Conservation (phyloP, 257 asterid genomes). For the Agastache rugosa region DNA sequence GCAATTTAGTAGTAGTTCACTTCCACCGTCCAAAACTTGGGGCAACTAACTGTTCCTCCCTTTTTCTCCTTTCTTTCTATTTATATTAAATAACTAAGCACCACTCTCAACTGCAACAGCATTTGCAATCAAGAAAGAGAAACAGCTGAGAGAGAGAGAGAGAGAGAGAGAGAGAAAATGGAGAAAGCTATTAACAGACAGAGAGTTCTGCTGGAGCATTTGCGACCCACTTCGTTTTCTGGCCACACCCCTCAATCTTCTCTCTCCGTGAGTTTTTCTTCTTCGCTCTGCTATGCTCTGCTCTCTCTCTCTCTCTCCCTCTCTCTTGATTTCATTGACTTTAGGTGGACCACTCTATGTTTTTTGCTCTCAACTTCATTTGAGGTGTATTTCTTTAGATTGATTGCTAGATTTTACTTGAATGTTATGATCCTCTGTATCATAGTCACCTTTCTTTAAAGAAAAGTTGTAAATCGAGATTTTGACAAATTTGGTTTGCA, state of each 20-base stretch:
- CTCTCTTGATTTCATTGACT: neutral
- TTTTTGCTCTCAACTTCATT: neutral
- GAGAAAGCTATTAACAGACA: constrained; percentile 78
- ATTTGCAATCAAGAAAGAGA: neutral
- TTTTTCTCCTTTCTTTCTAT: neutral
- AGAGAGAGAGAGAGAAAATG: constrained; percentile 48
- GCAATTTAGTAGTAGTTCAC: neutral
- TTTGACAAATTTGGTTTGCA: neutral
- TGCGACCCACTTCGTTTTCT: constrained; percentile 51
- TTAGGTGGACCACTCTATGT: neutral
- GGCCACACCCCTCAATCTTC: constrained; percentile 45
- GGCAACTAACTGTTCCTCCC: neutral
- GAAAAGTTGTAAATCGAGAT: too few relatives aligned
- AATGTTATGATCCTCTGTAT: neutral
- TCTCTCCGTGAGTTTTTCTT: constrained; percentile 56
- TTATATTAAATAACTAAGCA: neutral
- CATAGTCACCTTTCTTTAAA: neutral
- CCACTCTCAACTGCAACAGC: neutral
- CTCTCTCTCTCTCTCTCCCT: neutral
- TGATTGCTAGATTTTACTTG: neutral
- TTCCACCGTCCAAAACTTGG: neutral
- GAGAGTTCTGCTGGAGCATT: constrained; percentile 63
- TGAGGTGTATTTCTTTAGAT: neutral
- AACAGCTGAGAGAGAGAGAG: neutral
- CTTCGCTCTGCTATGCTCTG: neutral